phyloP scores from a whole-genome alignment of 2,329 filamentous ascomycete genomes.

The Colletotrichum lupini region DNA sequence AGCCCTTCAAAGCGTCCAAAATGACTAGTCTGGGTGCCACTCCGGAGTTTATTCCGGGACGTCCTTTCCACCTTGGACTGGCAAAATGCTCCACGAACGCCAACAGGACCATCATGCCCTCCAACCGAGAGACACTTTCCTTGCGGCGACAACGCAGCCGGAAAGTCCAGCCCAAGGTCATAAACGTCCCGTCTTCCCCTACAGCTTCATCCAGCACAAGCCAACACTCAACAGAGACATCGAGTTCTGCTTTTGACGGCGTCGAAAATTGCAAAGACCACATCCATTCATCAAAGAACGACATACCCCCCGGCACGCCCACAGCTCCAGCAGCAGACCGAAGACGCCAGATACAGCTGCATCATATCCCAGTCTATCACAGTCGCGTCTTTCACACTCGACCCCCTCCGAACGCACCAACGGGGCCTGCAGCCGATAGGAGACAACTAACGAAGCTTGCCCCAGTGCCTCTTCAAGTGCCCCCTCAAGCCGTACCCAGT shows the following conservation, averaged over 20 bases:
- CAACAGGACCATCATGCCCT: not conserved
- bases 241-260: not conserved
- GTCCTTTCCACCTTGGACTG: not conserved
- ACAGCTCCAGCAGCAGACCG: slow-evolving; percentile 5
- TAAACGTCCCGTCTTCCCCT: not conserved
- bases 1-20: not conserved
- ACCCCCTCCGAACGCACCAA: slow-evolving; percentile 15
- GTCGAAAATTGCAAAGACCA: not conserved
- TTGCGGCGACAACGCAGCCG: not conserved
- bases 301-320: not conserved
- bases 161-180: not conserved
- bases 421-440: not conserved
- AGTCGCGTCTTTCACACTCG: not conserved
- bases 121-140: not conserved
- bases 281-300: not conserved
- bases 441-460: not conserved
- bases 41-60: not conserved
- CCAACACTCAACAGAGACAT: not conserved
- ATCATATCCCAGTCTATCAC: slow-evolving; percentile 6
- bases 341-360: slow-evolving; percentile 10
- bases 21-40: not conserved
- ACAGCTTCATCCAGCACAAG: not conserved
- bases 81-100: not conserved
- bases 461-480: not conserved
- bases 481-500: not conserved